Base-by-base conservation (phyloP, 2,329 filamentous ascomycete species). In the Nemania sp. region DNA sequence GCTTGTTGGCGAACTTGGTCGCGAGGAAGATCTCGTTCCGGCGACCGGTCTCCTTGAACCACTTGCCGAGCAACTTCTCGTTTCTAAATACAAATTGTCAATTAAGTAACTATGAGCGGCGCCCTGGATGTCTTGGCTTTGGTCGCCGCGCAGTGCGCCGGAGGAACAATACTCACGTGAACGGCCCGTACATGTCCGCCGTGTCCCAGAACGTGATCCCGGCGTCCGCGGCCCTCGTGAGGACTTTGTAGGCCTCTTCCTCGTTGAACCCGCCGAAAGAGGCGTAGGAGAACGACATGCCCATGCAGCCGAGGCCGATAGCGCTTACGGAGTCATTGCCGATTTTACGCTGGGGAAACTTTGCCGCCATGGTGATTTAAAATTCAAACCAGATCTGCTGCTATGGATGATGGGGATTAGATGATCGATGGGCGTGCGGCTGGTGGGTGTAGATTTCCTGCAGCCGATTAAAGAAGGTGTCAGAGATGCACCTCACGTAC, bases 281-380 rank as follows among this genome's bases (percentile, higher is more conserved):
- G 6, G 71, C 70, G 60, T 75, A 75, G 12, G 62, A 68, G 53
- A 69, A 75, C 32, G 67, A 70, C 75, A 73, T 72, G 37, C 71
- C 80, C 80, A 83, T 83, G 40, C 76, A 74, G 21, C 81, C 81
- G 29, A 81, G 78, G 11, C 80, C 81, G 3, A 81, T 65, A 15
- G 74, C 75, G 10, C 76, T 78, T 46, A 84, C 78, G 34, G 54
- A 54, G 54, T 75, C 73, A 49, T 75, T 71, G 53, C 76, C 77
- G 47, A 78, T 74, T 65, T 75, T 77, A 56, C 77, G 73, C 57
- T 75, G 74, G n/a, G 75, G 74, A 51, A 71, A 77, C 18, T 67
- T 69, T 12, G 67, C 18, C 0, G 67, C 46, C 70, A 72, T 72
- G 53, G 21, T 65, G 17, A 49, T 9, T 45, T 21, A 3, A 20